Evolutionary conservation across 164 flowering plant species (phyloP).

Genomic region (Stephania japonica): DNA sequence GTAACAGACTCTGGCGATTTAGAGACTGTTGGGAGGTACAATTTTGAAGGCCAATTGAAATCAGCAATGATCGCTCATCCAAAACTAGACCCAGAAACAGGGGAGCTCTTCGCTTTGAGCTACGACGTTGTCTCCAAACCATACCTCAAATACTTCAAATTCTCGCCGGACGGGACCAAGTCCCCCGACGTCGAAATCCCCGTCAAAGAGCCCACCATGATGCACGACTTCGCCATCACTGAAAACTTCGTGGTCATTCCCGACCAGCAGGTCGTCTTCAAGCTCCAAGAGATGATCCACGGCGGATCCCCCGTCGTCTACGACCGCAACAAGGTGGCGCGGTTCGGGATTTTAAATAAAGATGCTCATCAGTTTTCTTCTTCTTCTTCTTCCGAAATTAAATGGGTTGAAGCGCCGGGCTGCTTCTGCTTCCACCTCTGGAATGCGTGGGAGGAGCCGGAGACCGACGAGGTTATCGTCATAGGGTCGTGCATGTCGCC

Average conservation of each 20-base stretch:
- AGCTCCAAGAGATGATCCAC: constrained; percentile 56
- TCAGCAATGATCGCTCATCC: constrained; percentile 97
- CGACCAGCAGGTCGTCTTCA: constrained; percentile 87
- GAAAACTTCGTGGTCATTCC: constrained; percentile 69
- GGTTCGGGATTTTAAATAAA: constrained; percentile 63
- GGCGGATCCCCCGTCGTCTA: constrained; percentile 85
- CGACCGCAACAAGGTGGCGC: constrained; percentile 54
- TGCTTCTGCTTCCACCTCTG: constrained; percentile 91
- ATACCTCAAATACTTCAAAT: constrained; percentile 66
- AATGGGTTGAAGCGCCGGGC: constrained; percentile 66
- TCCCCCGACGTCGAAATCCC: constrained; percentile 74
- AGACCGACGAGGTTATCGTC: constrained; percentile 67
- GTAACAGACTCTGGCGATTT: constrained; percentile 59
- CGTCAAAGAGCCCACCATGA: constrained; percentile 66
- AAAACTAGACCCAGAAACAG: constrained; percentile 67
- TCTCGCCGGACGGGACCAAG: constrained; percentile 53
- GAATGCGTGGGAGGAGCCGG: constrained; percentile 95
- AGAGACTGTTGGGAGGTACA: constrained; percentile 57
- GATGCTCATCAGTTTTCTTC: too few relatives aligned
- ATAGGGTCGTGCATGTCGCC: constrained; percentile 96
- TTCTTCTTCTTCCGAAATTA: constrained; percentile 30
- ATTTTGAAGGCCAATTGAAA: constrained; percentile 50
- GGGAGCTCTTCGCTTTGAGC: constrained; percentile 69
- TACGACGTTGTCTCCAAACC: constrained; percentile 81
- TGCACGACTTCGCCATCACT: constrained; percentile 92